phyloP scores from a whole-genome alignment of 2,329 filamentous ascomycete genomes.

The Lachnellula hyalina region DNA sequence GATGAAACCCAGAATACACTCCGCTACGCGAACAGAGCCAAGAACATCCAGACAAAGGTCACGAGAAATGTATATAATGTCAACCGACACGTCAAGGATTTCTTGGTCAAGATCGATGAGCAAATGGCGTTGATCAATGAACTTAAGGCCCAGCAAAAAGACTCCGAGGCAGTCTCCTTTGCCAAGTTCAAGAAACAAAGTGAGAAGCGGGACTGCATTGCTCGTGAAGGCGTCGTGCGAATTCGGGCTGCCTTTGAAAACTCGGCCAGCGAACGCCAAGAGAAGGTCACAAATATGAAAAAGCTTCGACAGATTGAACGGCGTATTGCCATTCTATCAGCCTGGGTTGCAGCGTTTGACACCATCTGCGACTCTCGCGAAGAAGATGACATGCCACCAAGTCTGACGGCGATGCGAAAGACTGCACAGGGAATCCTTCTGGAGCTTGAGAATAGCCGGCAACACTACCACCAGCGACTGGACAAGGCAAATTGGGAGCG shows the following conservation, averaged over 20 bases:
- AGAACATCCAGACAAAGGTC: conserved; percentile 99
- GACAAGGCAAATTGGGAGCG: conserved; percentile 82
- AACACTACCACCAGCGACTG: conserved; percentile 83
- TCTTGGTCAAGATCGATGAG: conserved; percentile 98
- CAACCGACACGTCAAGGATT: conserved; percentile 98
- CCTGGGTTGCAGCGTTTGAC: conserved; percentile 92
- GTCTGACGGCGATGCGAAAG: conserved; percentile 72
- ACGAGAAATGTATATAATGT: conserved; percentile 99
- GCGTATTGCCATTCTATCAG: conserved; percentile 77
- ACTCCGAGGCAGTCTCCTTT: conserved; percentile 76
- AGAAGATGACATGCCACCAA: conserved; percentile 64
- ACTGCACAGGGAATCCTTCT: conserved; percentile 82
- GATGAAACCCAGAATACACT: conserved; percentile 98
- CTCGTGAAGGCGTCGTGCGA: conserved; percentile 72
- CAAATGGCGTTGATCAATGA: conserved; percentile 97
- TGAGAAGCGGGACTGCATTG: conserved; percentile 72
- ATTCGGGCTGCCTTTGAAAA: conserved; percentile 82
- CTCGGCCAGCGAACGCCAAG: conserved; percentile 68
- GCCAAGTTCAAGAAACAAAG: conserved; percentile 86
- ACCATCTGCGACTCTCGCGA: conserved; percentile 68
- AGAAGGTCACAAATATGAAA: conserved; percentile 74
- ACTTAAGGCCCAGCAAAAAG: conserved; percentile 86
- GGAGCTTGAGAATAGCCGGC: conserved; percentile 83
- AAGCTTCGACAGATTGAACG: conserved; percentile 77
- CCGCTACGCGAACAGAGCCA: conserved; percentile 93